Evolutionary conservation across 371 early-diverging fungal species (phyloP).

Genomic region (Cokeromyces recurvatus): DNA sequence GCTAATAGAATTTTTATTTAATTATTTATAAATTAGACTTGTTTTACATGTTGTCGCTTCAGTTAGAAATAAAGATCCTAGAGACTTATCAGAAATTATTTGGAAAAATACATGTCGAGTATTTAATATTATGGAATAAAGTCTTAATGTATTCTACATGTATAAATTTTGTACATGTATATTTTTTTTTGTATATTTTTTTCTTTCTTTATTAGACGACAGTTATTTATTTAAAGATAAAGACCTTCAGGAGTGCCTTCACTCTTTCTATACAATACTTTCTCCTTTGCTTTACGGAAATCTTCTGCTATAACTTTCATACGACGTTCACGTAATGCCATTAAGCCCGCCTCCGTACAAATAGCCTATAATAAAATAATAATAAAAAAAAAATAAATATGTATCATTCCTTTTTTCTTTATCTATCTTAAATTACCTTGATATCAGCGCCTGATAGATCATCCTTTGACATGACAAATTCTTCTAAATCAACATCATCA

Average conservation of each 20-base stretch:
- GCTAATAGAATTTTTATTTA: background rate
- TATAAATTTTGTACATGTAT: background rate
- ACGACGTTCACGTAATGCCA: slow-evolving; percentile 98
- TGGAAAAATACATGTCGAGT: slow-evolving; percentile 58
- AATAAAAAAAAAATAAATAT: background rate
- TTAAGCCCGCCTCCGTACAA: slow-evolving; percentile 99
- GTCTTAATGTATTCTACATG: too few species aligned
- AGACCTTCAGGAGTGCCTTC: slow-evolving; percentile 98
- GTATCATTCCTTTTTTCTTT: background rate
- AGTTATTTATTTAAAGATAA: slow-evolving; percentile 60
- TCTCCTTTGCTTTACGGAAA: slow-evolving; percentile 98
- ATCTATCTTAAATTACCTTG: slow-evolving; percentile 58
- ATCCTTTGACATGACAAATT: slow-evolving; percentile 98
- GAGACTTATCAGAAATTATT: slow-evolving; percentile 49
- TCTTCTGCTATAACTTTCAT: slow-evolving; percentile 99
- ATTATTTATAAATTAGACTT: slow-evolving; percentile 31
- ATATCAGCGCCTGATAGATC: slow-evolving; percentile 99
- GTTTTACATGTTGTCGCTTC: slow-evolving; percentile 58
- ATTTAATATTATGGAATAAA: slow-evolving; percentile 25
- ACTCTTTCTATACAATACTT: slow-evolving; percentile 98
- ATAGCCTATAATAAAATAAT: slow-evolving; percentile 68
- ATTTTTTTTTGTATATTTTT: background rate
- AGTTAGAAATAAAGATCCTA: slow-evolving; percentile 44
- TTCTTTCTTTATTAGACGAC: background rate
- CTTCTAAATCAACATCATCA: slow-evolving; percentile 97